Base-by-base conservation (phyloP, 2,329 filamentous ascomycete genomes). In the Cladosporium sp. region DNA sequence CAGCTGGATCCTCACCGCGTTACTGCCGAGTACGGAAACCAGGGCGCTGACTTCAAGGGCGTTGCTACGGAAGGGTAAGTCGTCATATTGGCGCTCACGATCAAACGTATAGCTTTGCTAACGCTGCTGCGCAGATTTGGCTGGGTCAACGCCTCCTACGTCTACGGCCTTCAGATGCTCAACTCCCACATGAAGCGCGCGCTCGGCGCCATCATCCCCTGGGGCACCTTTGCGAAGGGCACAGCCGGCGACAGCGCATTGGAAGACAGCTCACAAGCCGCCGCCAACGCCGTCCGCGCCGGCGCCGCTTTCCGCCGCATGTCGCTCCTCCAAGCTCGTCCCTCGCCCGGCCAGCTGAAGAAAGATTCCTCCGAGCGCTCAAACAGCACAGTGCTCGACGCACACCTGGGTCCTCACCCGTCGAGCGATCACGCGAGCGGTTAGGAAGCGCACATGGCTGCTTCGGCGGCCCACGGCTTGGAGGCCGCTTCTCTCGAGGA, bases 101-200 rank as follows among this genome's bases (percentile, higher is more conserved):
- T 14, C 9, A 38, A 18, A 9, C 16, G 22, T 19, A 9, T 41
- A 48, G 40, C n/a, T 5, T 7, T 41, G 44, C 58, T 61, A 44
- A 59, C 49, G 9, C 43, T 2, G 3, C 3, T 5, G 14, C 9
- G 38, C 51, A 95, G 92, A 54, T 98, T 98, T 67, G 93, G 92
- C 49, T 98, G 93, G 93, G 93, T 97, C 65, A 98, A 98, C 68
- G 92, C 93, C 64, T 96, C 91, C 68, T 98, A 95, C 68, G 87
- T 97, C 53, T 95, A 95, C 66, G 93, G 92, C 38, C 77, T 97
- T 56, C 85, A 91, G 60, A 87, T 96, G 61, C 79, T 95, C 55
- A 91, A 87, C 62, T 86, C 88, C 32, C 89, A 95, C 71, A 91
- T 93, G 83, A 84, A 85, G 68, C 86, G 91, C 62, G 89, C 92